A percentile compares a stretch with the other conserved stretches of the same genome.
These are phyloP conservation scores for Secale cereale DNA, from an alignment of 176 grass and related monocot species.

Conservation along the genomic window DNA sequence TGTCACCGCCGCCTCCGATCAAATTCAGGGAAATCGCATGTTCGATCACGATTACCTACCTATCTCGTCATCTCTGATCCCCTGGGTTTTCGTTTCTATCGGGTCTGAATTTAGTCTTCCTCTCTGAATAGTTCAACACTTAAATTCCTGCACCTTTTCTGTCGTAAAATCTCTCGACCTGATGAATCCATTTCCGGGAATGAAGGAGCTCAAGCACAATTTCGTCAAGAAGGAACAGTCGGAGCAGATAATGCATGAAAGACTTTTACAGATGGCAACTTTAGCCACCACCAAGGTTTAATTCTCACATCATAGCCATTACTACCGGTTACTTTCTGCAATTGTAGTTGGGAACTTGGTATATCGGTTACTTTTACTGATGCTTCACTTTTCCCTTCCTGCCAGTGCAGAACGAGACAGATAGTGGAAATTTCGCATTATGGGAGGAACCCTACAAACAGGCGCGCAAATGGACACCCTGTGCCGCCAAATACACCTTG, in stretches of 20 bases:
- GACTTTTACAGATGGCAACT: slow-evolving; percentile 66
- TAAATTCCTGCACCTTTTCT: neutral
- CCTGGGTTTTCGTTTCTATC: neutral
- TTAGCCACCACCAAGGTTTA: slow-evolving; percentile 47
- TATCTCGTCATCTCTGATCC: neutral
- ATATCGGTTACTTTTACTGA: slow-evolving; percentile 8
- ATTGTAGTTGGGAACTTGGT: neutral
- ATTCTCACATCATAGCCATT: neutral
- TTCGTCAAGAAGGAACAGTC: slow-evolving; percentile 24
- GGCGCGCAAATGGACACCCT: slow-evolving; percentile 69
- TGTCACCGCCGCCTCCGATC: neutral
- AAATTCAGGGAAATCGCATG: neutral
- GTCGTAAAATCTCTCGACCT: neutral
- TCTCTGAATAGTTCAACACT: too few relatives aligned
- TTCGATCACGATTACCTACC: neutral
- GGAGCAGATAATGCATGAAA: slow-evolving; percentile 71
- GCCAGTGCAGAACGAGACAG: slow-evolving; percentile 59
- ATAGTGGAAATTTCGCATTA: slow-evolving; percentile 23
- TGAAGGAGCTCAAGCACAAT: slow-evolving; percentile 50
- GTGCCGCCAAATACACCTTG: slow-evolving; percentile 56
- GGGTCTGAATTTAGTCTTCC: neutral
- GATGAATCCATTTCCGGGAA: neutral
- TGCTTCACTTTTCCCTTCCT: slow-evolving; percentile 1
- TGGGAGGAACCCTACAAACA: slow-evolving; percentile 72
- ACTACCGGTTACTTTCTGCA: neutral